Conservation (phyloP, 441 rosid genomes). For the Arabidopsis lyrata region DNA sequence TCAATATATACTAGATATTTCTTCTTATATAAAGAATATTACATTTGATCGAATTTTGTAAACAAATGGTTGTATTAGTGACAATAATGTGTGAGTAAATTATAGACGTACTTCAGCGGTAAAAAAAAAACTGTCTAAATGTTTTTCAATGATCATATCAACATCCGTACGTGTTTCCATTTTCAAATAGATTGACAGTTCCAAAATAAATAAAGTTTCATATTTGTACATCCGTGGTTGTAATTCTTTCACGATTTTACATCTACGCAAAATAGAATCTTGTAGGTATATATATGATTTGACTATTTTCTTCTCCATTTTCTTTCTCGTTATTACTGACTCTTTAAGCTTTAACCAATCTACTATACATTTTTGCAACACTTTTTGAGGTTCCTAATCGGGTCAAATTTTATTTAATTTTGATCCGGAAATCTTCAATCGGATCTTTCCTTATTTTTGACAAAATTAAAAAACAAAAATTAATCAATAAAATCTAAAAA, state of each 20-base stretch:
- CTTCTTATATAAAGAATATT: not conserved
- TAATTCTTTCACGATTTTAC: not conserved
- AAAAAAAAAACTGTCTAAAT: not conserved
- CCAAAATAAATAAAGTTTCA: not conserved
- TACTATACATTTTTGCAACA: too few species aligned
- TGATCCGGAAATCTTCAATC: too few species aligned
- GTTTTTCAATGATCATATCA: not conserved
- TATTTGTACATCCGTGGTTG: not conserved
- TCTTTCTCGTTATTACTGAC: not conserved
- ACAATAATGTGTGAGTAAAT: not conserved
- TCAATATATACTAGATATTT: not conserved
- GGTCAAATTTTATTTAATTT: too few species aligned
- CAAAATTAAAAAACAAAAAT: too few species aligned
- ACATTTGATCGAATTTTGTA: not conserved
- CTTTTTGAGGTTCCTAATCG: too few species aligned
- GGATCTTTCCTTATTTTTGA: too few species aligned
- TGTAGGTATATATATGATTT: not conserved
- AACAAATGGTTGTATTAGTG: not conserved
- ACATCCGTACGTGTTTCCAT: not conserved
- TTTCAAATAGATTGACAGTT: not conserved
- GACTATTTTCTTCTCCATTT: not conserved
- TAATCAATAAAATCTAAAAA: too few species aligned
- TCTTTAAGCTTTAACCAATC: conserved; percentile 31
- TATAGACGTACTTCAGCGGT: not conserved
- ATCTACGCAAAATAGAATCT: not conserved